Percentiles rank a stretch among this genome's conserved stretches.
phyloP scores from a whole-genome alignment of 495 filamentous ascomycete species.

The Neurospora tetrasperma region DNA sequence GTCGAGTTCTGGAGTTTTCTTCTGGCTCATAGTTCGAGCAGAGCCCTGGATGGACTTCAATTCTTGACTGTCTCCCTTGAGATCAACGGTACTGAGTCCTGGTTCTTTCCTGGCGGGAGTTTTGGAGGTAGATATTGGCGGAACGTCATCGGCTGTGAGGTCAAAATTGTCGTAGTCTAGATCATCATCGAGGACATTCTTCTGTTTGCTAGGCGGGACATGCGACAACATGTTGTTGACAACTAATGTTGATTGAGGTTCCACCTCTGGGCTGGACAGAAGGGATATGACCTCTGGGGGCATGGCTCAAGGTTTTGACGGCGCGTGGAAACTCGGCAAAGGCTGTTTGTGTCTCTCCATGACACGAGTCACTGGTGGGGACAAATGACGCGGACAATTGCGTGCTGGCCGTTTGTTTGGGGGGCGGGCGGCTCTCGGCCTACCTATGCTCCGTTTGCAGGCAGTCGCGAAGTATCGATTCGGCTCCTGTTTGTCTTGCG shows the following conservation, averaged over 20 bases:
- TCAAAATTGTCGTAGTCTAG: background rate
- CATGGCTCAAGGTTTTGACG: constrained; percentile 18
- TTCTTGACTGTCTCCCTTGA: background rate
- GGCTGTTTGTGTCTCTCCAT: background rate
- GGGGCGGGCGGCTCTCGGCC: background rate
- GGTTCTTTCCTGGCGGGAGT: background rate
- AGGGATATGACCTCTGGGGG: constrained; percentile 30
- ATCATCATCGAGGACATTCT: background rate
- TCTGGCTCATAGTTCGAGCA: background rate
- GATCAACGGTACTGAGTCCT: background rate
- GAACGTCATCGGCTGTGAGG: background rate
- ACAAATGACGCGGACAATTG: background rate
- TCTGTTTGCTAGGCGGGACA: background rate
- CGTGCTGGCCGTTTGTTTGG: background rate
- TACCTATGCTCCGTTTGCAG: background rate
- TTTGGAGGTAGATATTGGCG: background rate
- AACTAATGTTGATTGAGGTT: background rate
- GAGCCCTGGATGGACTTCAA: background rate
- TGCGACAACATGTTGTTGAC: background rate
- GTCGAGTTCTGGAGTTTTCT: background rate
- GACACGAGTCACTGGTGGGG: background rate
- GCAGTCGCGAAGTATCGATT: background rate
- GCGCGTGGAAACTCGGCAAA: background rate
- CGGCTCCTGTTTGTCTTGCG: too few species aligned
- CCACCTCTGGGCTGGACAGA: constrained; percentile 19